These are phyloP conservation scores for Neohortaea acidophila DNA, from an alignment of 495 filamentous ascomycete genomes.

Conservation along the genomic window DNA sequence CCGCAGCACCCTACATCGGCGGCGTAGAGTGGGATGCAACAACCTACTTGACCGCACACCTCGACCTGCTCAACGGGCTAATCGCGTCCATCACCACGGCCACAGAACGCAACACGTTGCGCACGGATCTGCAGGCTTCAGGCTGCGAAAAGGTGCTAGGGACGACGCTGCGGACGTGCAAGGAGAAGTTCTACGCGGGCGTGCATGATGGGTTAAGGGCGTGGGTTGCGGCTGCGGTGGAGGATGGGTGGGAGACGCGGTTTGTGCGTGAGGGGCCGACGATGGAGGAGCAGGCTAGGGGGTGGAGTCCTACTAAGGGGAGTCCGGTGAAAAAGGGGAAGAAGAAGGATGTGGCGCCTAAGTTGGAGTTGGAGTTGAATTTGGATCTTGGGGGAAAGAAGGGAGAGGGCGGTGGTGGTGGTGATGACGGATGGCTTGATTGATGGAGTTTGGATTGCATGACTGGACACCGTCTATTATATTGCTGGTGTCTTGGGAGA, in stretches of 20 bases:
- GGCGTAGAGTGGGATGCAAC: slow-evolving; percentile 99
- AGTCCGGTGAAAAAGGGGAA: slow-evolving; percentile 34
- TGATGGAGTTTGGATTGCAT: slow-evolving; percentile 1
- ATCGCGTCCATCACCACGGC: slow-evolving; percentile 63
- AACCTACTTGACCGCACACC: slow-evolving; percentile 80
- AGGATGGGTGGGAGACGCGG: slow-evolving; percentile 73
- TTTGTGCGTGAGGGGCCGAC: slow-evolving; percentile 55
- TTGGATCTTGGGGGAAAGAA: slow-evolving; percentile 20
- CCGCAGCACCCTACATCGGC: slow-evolving; percentile 90
- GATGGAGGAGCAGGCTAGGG: slow-evolving; percentile 23
- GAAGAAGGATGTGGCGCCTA: slow-evolving; percentile 10
- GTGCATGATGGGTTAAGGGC: slow-evolving; percentile 79
- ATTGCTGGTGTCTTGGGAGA: too few relatives aligned
- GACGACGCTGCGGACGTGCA: slow-evolving; percentile 69
- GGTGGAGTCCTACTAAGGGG: slow-evolving; percentile 32
- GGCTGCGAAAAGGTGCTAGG: slow-evolving; percentile 91
- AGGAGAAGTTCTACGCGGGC: slow-evolving; percentile 87
- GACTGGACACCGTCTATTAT: too few relatives aligned
- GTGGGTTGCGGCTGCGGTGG: slow-evolving; percentile 75
- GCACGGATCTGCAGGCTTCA: slow-evolving; percentile 59
- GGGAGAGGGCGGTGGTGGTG: slow-evolving; percentile 1
- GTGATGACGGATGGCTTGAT: slow-evolving; percentile 13
- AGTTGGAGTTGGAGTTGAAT: slow-evolving; percentile 23
- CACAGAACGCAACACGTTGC: slow-evolving; percentile 62
- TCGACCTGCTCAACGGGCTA: slow-evolving; percentile 85